Evolutionary conservation across 2,329 filamentous ascomycete genomes (phyloP).

Genomic region (Diplodia scrobiculata): DNA sequence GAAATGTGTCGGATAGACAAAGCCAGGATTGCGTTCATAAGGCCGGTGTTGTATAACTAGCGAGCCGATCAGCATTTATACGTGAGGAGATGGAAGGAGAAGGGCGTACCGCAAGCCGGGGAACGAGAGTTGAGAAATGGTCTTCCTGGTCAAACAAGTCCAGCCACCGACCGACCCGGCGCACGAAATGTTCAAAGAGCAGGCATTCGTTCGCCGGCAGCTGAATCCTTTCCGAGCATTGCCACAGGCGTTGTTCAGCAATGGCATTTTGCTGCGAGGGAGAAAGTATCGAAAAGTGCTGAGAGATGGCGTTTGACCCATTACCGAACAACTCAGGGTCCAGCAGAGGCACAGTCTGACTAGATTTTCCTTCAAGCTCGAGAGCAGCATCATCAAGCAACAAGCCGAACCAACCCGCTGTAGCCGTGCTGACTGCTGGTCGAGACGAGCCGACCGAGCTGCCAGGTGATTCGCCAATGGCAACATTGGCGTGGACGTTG

Average conservation of each 20-base stretch:
- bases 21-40: conserved; percentile 62
- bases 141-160: conserved; percentile 50
- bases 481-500: not conserved
- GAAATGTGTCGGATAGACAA: conserved; percentile 57
- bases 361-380: not conserved
- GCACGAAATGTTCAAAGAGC: conserved; percentile 47
- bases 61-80: not conserved
- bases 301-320: not conserved
- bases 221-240: conserved; percentile 11
- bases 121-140: conserved; percentile 41
- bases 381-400: conserved; percentile 27
- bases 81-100: not conserved
- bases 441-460: conserved; percentile 20
- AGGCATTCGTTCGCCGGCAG: conserved; percentile 23
- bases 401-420: conserved; percentile 26
- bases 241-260: conserved; percentile 16
- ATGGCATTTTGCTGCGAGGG: conserved; percentile 8
- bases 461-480: conserved; percentile 1
- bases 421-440: conserved; percentile 7
- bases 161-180: conserved; percentile 44
- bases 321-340: not conserved
- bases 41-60: conserved; percentile 55
- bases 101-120: conserved; percentile 36
- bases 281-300: not conserved
- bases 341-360: not conserved